Conservation (phyloP, 495 filamentous ascomycete species). For the Penicillium coprophilum region DNA sequence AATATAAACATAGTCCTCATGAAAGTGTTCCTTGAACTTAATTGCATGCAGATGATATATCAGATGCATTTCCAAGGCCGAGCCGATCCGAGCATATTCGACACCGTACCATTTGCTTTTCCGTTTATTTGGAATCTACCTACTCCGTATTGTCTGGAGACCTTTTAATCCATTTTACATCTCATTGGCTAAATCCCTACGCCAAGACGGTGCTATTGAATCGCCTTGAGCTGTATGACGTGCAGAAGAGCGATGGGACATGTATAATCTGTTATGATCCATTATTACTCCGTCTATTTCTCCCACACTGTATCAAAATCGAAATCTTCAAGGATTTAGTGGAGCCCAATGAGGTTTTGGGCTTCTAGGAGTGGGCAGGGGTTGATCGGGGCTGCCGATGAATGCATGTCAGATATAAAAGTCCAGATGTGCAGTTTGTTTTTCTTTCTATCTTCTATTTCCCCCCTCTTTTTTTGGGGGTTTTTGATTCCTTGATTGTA, state of each 20-base stretch:
- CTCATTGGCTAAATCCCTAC: background rate
- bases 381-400: constrained; percentile 28
- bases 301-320: too few species aligned
- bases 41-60: constrained; percentile 15
- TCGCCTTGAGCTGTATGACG: background rate
- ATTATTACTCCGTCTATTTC: background rate
- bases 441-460: background rate
- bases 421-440: background rate
- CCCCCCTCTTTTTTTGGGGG: background rate
- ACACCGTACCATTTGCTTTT: background rate
- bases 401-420: constrained; percentile 29
- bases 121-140: background rate
- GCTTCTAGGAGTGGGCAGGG: constrained; percentile 8
- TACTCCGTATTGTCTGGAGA: background rate
- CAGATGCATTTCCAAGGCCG: constrained; percentile 6
- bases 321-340: background rate
- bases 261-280: background rate
- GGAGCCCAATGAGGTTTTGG: constrained; percentile 12
- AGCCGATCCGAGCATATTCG: background rate
- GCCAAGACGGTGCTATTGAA: background rate
- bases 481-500: background rate
- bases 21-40: constrained; percentile 4
- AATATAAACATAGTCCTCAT: constrained; percentile 12
- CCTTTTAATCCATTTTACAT: background rate
- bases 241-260: background rate